These are phyloP conservation scores for Metschnikowia gelsemii DNA, from an alignment of 805 yeast species.

Conservation along the genomic window DNA sequence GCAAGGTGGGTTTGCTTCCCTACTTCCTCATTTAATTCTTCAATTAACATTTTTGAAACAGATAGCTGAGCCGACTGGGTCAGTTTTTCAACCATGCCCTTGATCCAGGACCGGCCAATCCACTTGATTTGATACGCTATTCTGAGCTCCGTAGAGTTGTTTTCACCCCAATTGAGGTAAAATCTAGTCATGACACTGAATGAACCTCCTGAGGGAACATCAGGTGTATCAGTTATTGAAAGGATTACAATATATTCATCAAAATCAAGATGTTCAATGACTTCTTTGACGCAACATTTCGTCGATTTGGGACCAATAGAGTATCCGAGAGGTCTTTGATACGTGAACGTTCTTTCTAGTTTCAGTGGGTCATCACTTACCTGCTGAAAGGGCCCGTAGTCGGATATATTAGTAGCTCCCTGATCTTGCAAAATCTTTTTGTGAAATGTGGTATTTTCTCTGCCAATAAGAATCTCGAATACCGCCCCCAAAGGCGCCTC, in stretches of 20 bases:
- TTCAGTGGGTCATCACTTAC: constrained; percentile 39
- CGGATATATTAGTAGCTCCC: constrained; percentile 60
- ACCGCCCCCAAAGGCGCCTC: constrained; percentile 67
- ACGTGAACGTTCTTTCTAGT: constrained; percentile 50
- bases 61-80: constrained; percentile 71
- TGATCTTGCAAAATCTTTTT: constrained; percentile 52
- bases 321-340: constrained; percentile 62
- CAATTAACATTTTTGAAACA: constrained; percentile 51
- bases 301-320: constrained; percentile 81
- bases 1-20: constrained; percentile 10
- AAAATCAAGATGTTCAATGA: constrained; percentile 51
- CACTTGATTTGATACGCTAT: constrained; percentile 81
- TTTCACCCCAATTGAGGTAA: constrained; percentile 69
- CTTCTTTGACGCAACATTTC: constrained; percentile 60
- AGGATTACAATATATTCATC: constrained; percentile 47
- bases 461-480: constrained; percentile 58
- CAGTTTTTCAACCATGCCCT: constrained; percentile 72
- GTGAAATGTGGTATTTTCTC: constrained; percentile 46
- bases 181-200: constrained; percentile 76
- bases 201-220: constrained; percentile 82
- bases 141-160: constrained; percentile 56
- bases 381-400: constrained; percentile 21
- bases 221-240: constrained; percentile 68
- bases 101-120: constrained; percentile 85
- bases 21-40: constrained; percentile 45